Conservation (phyloP, 2,329 filamentous ascomycete genomes). For the Lachnellula hyalina region DNA sequence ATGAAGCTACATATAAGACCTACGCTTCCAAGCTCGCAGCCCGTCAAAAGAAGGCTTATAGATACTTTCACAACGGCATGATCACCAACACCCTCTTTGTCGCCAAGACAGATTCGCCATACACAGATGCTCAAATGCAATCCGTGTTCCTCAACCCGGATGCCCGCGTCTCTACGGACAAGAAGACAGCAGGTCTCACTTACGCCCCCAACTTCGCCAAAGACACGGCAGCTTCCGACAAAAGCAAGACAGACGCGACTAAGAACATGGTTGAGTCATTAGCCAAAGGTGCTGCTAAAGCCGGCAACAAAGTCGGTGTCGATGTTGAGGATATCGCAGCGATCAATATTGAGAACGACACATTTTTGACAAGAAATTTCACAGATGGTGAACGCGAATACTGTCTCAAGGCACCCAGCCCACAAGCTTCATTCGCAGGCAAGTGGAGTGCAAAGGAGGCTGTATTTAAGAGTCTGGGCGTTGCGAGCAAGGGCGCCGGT, state of each 20-base stretch:
- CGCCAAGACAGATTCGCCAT: slow-evolving; percentile 87
- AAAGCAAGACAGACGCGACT: slow-evolving; percentile 49
- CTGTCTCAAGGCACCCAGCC: slow-evolving; percentile 72
- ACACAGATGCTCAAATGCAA: slow-evolving; percentile 80
- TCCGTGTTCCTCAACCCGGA: slow-evolving; percentile 91
- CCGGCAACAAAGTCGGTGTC: slow-evolving; percentile 79
- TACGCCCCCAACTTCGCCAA: slow-evolving; percentile 64
- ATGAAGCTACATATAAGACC: slow-evolving; percentile 71
- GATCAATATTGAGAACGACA: slow-evolving; percentile 90
- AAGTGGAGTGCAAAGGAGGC: slow-evolving; percentile 98
- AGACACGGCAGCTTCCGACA: slow-evolving; percentile 45
- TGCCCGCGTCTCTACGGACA: slow-evolving; percentile 77
- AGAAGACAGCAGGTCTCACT: slow-evolving; percentile 75
- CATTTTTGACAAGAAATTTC: slow-evolving; percentile 93
- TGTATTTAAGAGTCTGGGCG: slow-evolving; percentile 94
- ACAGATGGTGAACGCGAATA: slow-evolving; percentile 79
- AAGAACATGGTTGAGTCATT: slow-evolving; percentile 73
- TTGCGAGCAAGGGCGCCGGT: slow-evolving; percentile 79
- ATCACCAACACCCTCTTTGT: slow-evolving; percentile 98
- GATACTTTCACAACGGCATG: slow-evolving; percentile 96
- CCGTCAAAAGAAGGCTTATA: slow-evolving; percentile 97
- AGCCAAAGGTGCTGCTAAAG: slow-evolving; percentile 55
- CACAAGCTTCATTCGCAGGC: slow-evolving; percentile 87
- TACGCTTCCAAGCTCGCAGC: slow-evolving; percentile 88
- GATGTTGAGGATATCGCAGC: slow-evolving; percentile 86